Conservation (phyloP, 2,329 filamentous ascomycete genomes). For the Colletotrichum liaoningense region DNA sequence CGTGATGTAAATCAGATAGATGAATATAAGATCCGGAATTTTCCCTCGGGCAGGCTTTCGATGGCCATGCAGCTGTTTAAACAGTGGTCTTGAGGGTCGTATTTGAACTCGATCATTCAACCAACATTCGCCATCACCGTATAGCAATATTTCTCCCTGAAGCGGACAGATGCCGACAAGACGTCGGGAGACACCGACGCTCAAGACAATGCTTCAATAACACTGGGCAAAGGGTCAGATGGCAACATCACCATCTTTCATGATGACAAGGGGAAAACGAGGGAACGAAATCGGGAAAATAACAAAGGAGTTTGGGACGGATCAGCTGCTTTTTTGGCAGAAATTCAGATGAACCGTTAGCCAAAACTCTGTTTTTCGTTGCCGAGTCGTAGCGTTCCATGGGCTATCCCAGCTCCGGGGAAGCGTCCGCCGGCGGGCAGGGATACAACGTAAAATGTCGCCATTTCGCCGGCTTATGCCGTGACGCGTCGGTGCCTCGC, state of each 20-base stretch:
- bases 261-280: background rate
- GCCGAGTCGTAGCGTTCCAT: background rate
- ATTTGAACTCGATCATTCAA: background rate
- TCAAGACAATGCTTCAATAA: background rate
- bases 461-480: conserved; percentile 8
- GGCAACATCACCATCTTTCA: conserved; percentile 5
- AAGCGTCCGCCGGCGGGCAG: background rate
- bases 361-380: background rate
- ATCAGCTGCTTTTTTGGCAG: background rate
- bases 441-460: conserved; percentile 7
- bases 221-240: background rate
- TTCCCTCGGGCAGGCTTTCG: background rate
- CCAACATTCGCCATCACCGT: background rate
- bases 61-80: background rate
- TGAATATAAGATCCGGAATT: background rate
- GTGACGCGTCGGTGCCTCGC: conserved; percentile 1
- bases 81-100: background rate
- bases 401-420: conserved; percentile 9
- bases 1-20: background rate
- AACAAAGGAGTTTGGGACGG: background rate
- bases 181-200: background rate
- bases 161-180: background rate
- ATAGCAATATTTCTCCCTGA: background rate
- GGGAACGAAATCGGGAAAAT: background rate
- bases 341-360: conserved; percentile 1